phyloP scores from a whole-genome alignment of 2,329 filamentous ascomycete species.

The Helminthosporium solani region DNA sequence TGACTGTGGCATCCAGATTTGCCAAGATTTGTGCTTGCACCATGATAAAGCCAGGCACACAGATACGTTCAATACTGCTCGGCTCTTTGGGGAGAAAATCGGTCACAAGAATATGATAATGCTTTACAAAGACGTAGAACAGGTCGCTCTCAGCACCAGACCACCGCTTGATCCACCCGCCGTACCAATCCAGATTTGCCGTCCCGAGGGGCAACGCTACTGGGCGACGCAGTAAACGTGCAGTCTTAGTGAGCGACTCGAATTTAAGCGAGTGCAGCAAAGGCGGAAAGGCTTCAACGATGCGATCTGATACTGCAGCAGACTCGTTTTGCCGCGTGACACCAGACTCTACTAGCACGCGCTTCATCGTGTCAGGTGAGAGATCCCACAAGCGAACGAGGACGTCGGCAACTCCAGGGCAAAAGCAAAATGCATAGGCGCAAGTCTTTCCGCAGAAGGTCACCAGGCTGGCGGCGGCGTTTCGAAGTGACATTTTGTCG shows the following conservation, averaged over 20 bases:
- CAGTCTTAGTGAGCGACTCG: conserved; percentile 60
- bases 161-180: conserved; percentile 83
- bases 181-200: conserved; percentile 77
- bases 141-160: conserved; percentile 83
- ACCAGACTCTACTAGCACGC: conserved; percentile 69
- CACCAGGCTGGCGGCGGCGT: conserved; percentile 65
- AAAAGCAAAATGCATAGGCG: conserved; percentile 92
- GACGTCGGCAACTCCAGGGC: conserved; percentile 80
- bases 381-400: conserved; percentile 79
- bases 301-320: conserved; percentile 57
- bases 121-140: conserved; percentile 88
- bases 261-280: conserved; percentile 63
- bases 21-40: conserved; percentile 80
- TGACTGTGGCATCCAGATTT: conserved; percentile 79
- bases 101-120: conserved; percentile 76
- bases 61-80: conserved; percentile 57
- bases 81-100: conserved; percentile 56
- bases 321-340: conserved; percentile 56
- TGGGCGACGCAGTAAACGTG: conserved; percentile 63
- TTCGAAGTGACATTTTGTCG: conserved; percentile 80
- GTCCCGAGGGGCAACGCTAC: conserved; percentile 67
- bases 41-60: conserved; percentile 75
- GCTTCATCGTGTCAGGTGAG: conserved; percentile 66
- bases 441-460: conserved; percentile 88
- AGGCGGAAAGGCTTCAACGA: conserved; percentile 70